Base-by-base conservation (phyloP, 2,329 filamentous ascomycete species). In the Sclerotinia spermophila region DNA sequence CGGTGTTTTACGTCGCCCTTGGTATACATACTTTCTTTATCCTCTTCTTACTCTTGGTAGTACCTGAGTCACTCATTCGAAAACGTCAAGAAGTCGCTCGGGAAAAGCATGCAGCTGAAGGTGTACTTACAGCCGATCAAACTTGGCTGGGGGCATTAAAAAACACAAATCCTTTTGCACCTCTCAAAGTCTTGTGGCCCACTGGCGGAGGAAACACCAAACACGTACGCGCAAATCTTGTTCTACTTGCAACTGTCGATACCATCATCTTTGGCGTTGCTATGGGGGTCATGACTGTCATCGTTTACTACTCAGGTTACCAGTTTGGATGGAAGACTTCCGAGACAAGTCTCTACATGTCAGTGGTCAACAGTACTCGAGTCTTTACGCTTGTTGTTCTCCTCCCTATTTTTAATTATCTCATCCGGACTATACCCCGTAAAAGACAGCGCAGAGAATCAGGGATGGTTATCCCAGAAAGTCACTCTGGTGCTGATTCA, bases 41-140 rank as follows among this genome's bases (percentile, higher is more conserved):
- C 66, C 45, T 91, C 1, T 92, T 92, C 77, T 83, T 96, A 40
- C 79, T 86, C 7, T 84, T 96, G 60, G 76, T 92, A 42, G 85
- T 97, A 2, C 96, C 96, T 0, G 96, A 99, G 78, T 97, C 94
- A 0, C 81, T 98, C 0, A 92, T 92, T 11, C 87, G 88, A 78
- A 87, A 88, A 71, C 89, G 92, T 7, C 93, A 95, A 79, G 78
- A 86, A 40, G 80, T 85, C 5, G 94, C 94, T 0, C 87, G 89
- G 19, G 89, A 93, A 71, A 93, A 91, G 77, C 85, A 92, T 76
- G 81, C 78, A 1, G 80, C 81, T 58, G 82, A 86, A 60, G 78
- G 82, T 67, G 81, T 83, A 40, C 40, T 68, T 55, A 30, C 38
- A 21, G 42, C 35, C 17, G 53, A 44, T 10, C 53, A 68, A 44